Evolutionary conservation across 352 stramenopile genomes (phyloP).

Genomic region (Pythium aphanidermatum): DNA sequence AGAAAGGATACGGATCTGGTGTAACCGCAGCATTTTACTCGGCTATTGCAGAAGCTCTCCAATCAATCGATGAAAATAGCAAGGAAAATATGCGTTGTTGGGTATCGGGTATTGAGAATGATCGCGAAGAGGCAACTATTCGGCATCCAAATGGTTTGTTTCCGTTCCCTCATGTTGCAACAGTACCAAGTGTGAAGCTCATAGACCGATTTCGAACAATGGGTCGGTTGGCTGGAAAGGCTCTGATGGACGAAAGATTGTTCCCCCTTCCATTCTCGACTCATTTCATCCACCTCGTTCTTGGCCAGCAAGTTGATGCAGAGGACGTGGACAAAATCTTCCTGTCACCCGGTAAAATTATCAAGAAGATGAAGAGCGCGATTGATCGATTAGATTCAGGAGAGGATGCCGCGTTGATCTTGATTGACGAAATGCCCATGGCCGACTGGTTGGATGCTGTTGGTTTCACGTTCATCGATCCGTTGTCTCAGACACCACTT

Average conservation of each 20-base stretch:
- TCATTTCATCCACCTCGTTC: slow-evolving; percentile 75
- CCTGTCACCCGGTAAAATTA: slow-evolving; percentile 49
- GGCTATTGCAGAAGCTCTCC: slow-evolving; percentile 58
- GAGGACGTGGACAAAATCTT: slow-evolving; percentile 59
- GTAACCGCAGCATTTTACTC: slow-evolving; percentile 85
- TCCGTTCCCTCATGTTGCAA: slow-evolving; percentile 41
- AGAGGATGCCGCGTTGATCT: slow-evolving; percentile 31
- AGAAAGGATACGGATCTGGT: slow-evolving; percentile 81
- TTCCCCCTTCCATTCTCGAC: slow-evolving; percentile 64
- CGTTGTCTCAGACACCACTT: slow-evolving; percentile 63
- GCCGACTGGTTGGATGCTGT: slow-evolving; percentile 61
- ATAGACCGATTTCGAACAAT: slow-evolving; percentile 78
- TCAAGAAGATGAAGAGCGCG: slow-evolving; percentile 41
- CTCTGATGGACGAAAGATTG: slow-evolving; percentile 75
- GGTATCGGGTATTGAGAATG: slow-evolving; percentile 45
- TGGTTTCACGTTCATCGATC: slow-evolving; percentile 70
- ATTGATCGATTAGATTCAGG: slow-evolving; percentile 7
- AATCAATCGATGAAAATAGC: slow-evolving; percentile 43
- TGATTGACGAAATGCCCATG: slow-evolving; percentile 49
- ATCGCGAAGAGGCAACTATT: slow-evolving; percentile 42
- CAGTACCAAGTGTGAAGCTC: slow-evolving; percentile 19
- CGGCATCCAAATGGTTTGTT: slow-evolving; percentile 77
- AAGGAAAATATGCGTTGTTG: slow-evolving; percentile 35
- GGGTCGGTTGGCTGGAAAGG: slow-evolving; percentile 71
- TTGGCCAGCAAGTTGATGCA: slow-evolving; percentile 49